Conservation (phyloP, 805 yeast genomes). For the Phaffomyces antillensis region DNA sequence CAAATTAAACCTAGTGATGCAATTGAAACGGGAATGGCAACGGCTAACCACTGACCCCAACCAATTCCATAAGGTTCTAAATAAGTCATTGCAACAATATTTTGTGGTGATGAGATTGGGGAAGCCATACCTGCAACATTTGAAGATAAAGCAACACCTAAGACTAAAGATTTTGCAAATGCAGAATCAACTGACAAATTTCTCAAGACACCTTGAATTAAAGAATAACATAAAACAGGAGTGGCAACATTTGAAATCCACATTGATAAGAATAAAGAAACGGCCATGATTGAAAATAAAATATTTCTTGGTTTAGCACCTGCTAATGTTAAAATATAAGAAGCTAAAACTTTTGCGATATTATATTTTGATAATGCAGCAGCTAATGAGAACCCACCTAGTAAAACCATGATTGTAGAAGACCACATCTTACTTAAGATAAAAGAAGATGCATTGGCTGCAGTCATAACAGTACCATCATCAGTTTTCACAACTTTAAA, state of each 20-base stretch:
- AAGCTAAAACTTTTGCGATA: constrained; percentile 84
- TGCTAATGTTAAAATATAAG: constrained; percentile 67
- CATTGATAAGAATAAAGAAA: constrained; percentile 80
- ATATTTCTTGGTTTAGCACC: constrained; percentile 80
- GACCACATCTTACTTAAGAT: constrained; percentile 89
- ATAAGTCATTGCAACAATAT: constrained; percentile 79
- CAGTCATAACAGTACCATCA: constrained; percentile 49
- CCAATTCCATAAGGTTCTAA: constrained; percentile 59
- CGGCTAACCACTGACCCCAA: constrained; percentile 92
- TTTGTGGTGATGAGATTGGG: constrained; percentile 95
- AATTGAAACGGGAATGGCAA: constrained; percentile 75
- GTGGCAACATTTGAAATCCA: constrained; percentile 97
- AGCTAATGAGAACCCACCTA: constrained; percentile 92
- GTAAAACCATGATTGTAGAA: constrained; percentile 77
- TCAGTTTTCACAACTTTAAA: constrained; percentile 53
- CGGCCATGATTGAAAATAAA: constrained; percentile 72
- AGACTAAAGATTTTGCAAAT: constrained; percentile 74
- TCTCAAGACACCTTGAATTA: constrained; percentile 78
- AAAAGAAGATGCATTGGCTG: constrained; percentile 58
- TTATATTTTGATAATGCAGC: constrained; percentile 89
- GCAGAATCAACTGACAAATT: constrained; percentile 71
- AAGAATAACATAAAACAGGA: constrained; percentile 84
- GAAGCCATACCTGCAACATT: constrained; percentile 95
- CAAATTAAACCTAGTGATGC: constrained; percentile 60
- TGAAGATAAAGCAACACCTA: constrained; percentile 89